Evolutionary conservation across 2,329 filamentous ascomycete genomes (phyloP), one percentile per base, ranked within the genome.

Genomic region (Aspergillus sp.): DNA sequence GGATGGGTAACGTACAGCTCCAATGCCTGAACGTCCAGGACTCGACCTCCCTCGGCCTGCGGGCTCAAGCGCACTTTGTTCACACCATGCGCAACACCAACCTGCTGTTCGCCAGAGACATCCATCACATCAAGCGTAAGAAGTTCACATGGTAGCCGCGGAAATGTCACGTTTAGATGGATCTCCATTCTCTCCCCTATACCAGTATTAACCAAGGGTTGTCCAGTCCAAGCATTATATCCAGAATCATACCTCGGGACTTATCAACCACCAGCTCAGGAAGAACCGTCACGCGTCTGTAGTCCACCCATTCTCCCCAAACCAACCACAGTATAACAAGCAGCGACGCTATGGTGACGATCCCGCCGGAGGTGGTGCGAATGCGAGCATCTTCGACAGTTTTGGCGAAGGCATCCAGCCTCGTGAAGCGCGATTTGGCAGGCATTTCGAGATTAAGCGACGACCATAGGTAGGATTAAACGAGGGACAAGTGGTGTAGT

Each of bases 91-190:
- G 89, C 84, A 49, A 98, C 87, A 45, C 91, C 93, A 59, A 90
- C 88, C 69, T 98, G 93, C 64, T 96, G 86, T 71, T 98, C 93
- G 54, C 93, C 93, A 19, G 90, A 95, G 22, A 97, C 91, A 72
- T 98, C 93, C 93, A 98, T 98, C 48, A 98, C 91, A 68, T 98
- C 93, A 60, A 98, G 84, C 10, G 93, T 96, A 56, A 97, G 77
- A 45, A 98, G 82, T 70, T 97, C 91, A 74, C 93, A 98, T 7
- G 93, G 93, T 58, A 98, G 81, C 53, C 84, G 84, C 7, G 93
- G 93, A 67, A 98, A 98, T 42, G 89, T 93, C 51, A 98, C 84
- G 74, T 98, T 98, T 71, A 98, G 81, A 68, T 95, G 90, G 56
- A 98, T 98, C 69, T 97, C 93, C 91, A 98, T 97, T 70, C 91